Conservation (phyloP, 176 grass and related monocot species). For the barley (Hordeum vulgare) region DNA sequence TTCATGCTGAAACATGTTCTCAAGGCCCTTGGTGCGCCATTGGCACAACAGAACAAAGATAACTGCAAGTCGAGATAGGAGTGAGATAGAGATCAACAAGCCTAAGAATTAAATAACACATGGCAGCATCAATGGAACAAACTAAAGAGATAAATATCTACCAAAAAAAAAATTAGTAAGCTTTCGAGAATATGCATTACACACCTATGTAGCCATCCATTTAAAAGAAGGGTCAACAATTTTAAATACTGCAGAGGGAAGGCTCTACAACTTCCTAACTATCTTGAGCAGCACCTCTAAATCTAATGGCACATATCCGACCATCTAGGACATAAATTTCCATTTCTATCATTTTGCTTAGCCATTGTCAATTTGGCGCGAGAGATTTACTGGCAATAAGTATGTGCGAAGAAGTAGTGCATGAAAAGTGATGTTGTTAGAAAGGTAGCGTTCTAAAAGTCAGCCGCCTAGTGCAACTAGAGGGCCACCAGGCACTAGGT, state of each 20-base stretch:
- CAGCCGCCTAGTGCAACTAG: neutral
- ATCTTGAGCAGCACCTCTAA: neutral
- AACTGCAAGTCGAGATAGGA: conserved; percentile 48
- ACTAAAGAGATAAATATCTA: neutral
- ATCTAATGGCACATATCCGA: neutral
- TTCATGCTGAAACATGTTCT: conserved; percentile 74
- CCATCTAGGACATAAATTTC: neutral
- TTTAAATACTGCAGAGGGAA: neutral
- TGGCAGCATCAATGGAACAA: neutral
- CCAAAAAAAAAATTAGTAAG: neutral
- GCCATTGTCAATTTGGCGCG: neutral
- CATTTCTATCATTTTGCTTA: neutral
- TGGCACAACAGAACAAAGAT: conserved; percentile 66
- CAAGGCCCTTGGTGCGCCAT: conserved; percentile 41
- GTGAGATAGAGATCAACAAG: conserved; percentile 9
- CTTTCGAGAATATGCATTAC: neutral
- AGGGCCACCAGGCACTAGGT: neutral
- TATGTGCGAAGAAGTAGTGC: neutral
- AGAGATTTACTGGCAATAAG: neutral
- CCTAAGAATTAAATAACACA: neutral
- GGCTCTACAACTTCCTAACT: neutral
- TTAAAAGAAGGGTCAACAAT: neutral
- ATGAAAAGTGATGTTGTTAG: neutral
- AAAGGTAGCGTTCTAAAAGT: neutral
- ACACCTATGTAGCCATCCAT: neutral